Evolutionary conservation across 169 alveolate species (phyloP), one percentile per base, ranked within the genome.

Genomic region (Eimeria maxima): DNA sequence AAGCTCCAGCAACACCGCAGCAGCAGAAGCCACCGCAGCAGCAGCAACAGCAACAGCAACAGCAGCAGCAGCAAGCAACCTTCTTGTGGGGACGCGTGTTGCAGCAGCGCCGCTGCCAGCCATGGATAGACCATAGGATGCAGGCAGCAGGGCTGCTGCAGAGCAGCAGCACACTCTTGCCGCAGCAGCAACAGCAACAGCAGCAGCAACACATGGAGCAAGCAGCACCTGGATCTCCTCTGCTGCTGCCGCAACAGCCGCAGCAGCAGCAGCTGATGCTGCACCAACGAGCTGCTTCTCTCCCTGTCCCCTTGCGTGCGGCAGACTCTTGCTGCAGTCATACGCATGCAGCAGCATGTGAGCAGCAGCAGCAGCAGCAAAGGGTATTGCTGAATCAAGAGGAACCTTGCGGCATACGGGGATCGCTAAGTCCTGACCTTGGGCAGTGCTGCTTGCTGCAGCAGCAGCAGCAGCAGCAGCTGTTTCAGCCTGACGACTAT

Each of bases 31-130:
- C 4, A 42, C 38, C 4, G 84, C 84, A 29, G 47, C 84, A n/a
- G 55, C 84, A 38, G 38, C 89, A 78, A 57, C 89, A 44, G 89
- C 57, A 78, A 65, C 89, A 78, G 89, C 89, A 78, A 22, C 78
- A n/a, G 57, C 89, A 18, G 67, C 57, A 42, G 60, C 60, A 53
- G 60, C 60, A 53, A 53, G 60, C 60, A 8, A 53, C 60, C 60
- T 53, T 78, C 22, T 78, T 78, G 57, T 78, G 89, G 89, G 89
- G 57, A 3, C 57, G 89, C 45, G 65, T 78, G 89, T 65, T 78
- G 89, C 89, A 78, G 89, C 89, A 78, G 89, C 89, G 65, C 27
- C 89, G 65, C 89, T 78, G 89, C 29, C 89, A 78, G 24, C 65
- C 89, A 3, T 78, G 89, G 89, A 78, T 38, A 44, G 57, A 78